Evolutionary conservation across 2,329 filamentous ascomycete species (phyloP).

Genomic region (Verruconis gallopava): DNA sequence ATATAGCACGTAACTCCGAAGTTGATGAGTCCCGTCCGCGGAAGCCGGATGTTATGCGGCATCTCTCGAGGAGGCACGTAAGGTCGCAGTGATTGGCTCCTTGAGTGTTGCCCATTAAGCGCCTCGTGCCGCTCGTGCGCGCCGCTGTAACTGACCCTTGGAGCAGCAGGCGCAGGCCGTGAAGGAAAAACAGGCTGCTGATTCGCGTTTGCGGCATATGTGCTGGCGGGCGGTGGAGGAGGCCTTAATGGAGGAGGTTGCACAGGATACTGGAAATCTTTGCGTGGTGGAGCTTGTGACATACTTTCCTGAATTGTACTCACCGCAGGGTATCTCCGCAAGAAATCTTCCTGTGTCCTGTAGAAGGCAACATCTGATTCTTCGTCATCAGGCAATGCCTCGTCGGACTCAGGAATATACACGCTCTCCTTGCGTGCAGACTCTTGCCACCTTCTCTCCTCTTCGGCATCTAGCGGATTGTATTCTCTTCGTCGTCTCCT

Average conservation of each 20-base stretch:
- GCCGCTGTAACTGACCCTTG: slow-evolving; percentile 63
- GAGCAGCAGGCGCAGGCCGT: slow-evolving; percentile 44
- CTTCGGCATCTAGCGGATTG: slow-evolving; percentile 65
- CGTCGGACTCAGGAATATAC: slow-evolving; percentile 21
- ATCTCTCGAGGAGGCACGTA: slow-evolving; percentile 34
- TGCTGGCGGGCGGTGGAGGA: slow-evolving; percentile 17
- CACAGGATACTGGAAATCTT: slow-evolving; percentile 10
- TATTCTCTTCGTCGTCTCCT: slow-evolving; percentile 45
- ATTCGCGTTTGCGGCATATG: not conserved
- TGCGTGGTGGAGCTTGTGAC: slow-evolving; percentile 22
- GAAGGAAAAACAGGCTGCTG: slow-evolving; percentile 32
- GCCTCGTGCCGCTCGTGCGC: slow-evolving; percentile 45
- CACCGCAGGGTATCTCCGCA: slow-evolving; percentile 66
- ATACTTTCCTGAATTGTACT: slow-evolving; percentile 45
- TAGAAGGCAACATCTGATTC: slow-evolving; percentile 42
- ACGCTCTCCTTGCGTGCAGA: slow-evolving; percentile 56
- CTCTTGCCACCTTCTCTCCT: slow-evolving; percentile 70
- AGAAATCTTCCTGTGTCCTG: slow-evolving; percentile 69
- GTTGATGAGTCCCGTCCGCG: slow-evolving; percentile 66
- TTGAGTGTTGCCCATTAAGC: slow-evolving; percentile 1
- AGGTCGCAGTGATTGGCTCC: slow-evolving; percentile 22
- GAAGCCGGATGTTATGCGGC: slow-evolving; percentile 33
- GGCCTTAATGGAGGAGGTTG: slow-evolving; percentile 19
- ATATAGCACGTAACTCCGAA: slow-evolving; percentile 80
- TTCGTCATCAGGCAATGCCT: slow-evolving; percentile 28